These are phyloP conservation scores for Xylaria sp. DNA, from an alignment of 2,329 filamentous ascomycete species.

Conservation along the genomic window DNA sequence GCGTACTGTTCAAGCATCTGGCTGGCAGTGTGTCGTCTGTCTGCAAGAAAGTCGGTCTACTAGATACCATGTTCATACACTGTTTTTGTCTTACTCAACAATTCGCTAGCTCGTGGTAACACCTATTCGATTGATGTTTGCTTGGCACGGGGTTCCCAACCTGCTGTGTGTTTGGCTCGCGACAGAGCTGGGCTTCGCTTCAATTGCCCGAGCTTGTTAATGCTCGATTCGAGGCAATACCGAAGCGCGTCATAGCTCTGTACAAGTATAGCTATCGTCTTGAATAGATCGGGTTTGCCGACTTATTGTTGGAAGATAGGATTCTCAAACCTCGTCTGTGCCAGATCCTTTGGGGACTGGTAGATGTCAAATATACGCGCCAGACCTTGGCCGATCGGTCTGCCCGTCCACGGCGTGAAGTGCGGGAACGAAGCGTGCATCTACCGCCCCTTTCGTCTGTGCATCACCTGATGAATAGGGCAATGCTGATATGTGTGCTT, in stretches of 20 bases:
- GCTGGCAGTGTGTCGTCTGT: not conserved
- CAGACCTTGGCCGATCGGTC: constrained; percentile 22
- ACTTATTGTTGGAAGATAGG: constrained; percentile 23
- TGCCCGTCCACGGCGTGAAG: constrained; percentile 26
- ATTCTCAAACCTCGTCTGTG: constrained; percentile 15
- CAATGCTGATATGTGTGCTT: not conserved
- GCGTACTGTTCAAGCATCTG: not conserved
- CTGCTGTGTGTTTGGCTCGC: not conserved
- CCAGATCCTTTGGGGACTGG: constrained; percentile 15
- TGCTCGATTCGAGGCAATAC: constrained; percentile 3
- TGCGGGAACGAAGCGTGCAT: not conserved
- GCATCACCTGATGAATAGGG: constrained; percentile 2
- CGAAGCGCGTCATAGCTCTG: not conserved
- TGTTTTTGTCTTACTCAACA: not conserved
- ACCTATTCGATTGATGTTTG: constrained; percentile 27
- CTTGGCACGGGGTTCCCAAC: constrained; percentile 23
- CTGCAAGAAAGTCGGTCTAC: not conserved
- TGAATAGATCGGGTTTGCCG: constrained; percentile 23
- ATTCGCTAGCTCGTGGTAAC: constrained; percentile 14
- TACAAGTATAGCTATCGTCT: not conserved
- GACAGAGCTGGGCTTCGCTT: constrained; percentile 24
- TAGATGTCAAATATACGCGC: constrained; percentile 19
- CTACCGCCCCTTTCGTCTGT: not conserved
- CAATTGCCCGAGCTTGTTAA: constrained; percentile 25
- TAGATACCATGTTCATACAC: not conserved